Evolutionary conservation across 2,329 filamentous ascomycete genomes (phyloP).

Genomic region (Seiridium cupressi): DNA sequence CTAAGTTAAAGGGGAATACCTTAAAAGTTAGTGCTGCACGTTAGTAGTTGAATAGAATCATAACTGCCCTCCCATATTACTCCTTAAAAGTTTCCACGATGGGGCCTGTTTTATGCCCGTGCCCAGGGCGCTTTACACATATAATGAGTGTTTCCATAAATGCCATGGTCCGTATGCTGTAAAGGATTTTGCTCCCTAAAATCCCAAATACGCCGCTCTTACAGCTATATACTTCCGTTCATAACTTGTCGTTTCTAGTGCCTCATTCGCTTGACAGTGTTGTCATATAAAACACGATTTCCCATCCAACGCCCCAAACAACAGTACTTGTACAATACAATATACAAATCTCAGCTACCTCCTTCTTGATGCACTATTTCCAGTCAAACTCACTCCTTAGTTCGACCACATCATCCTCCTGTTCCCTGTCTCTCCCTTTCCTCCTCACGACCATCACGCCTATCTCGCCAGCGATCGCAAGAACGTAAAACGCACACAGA

Average conservation of each 20-base stretch:
- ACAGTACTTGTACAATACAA: neutral
- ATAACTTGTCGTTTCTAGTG: no score
- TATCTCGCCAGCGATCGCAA: slow-evolving; percentile 15
- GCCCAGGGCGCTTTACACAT: no score
- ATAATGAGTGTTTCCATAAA: no score
- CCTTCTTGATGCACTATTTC: neutral
- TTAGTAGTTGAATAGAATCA: neutral
- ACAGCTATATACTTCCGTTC: no score
- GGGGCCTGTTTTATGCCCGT: no score
- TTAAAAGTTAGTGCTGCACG: neutral
- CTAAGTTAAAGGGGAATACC: no score
- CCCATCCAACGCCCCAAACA: neutral
- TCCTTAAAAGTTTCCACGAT: neutral
- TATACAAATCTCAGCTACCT: neutral
- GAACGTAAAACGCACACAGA: slow-evolving; percentile 16
- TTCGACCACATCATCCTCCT: slow-evolving; percentile 7
- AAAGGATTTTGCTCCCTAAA: no score
- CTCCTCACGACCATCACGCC: slow-evolving; percentile 6
- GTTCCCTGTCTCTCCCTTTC: neutral
- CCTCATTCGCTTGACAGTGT: no score
- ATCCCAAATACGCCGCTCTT: no score
- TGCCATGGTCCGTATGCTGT: no score
- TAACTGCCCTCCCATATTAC: no score
- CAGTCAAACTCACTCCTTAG: slow-evolving; percentile 9
- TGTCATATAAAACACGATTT: no score